These are phyloP conservation scores for Wickerhamomyces chaumierensis DNA, from an alignment of 805 yeast species.

Conservation along the genomic window DNA sequence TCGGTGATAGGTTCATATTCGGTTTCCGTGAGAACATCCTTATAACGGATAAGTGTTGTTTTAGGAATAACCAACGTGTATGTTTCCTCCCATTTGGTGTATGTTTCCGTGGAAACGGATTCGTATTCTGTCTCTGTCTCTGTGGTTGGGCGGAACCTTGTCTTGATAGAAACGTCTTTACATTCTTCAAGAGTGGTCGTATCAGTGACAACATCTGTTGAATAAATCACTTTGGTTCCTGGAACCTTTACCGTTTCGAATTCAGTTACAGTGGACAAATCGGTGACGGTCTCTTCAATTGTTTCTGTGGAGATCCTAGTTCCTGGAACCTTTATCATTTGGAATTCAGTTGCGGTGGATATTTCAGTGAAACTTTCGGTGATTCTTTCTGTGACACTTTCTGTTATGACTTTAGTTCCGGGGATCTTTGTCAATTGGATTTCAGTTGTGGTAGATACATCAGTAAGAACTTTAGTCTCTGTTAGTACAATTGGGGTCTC, in stretches of 20 bases:
- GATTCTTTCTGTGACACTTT: no score
- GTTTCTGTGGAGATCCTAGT: constrained; percentile 3
- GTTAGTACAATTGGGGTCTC: no score
- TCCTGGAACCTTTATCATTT: no score
- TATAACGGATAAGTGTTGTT: constrained; percentile 10
- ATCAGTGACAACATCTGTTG: constrained; percentile 13
- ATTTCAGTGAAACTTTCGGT: no score
- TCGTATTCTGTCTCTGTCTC: constrained; percentile 10
- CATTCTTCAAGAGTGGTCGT: constrained; percentile 6
- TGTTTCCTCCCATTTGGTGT: constrained; percentile 11
- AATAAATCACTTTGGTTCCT: background rate
- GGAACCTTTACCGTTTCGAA: background rate
- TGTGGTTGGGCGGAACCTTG: constrained; percentile 12
- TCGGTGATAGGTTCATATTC: constrained; percentile 8
- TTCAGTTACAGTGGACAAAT: background rate
- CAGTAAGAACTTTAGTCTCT: no score
- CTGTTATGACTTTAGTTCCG: no score
- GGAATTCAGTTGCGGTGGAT: no score
- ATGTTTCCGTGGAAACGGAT: constrained; percentile 8
- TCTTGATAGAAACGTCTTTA: constrained; percentile 4
- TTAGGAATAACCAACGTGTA: constrained; percentile 11
- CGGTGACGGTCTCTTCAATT: constrained; percentile 2
- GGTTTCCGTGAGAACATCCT: constrained; percentile 8
- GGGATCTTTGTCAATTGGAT: no score
- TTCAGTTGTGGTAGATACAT: no score